Conservation (phyloP, 371 early-diverging fungal species). For the Mucor plumbeus region DNA sequence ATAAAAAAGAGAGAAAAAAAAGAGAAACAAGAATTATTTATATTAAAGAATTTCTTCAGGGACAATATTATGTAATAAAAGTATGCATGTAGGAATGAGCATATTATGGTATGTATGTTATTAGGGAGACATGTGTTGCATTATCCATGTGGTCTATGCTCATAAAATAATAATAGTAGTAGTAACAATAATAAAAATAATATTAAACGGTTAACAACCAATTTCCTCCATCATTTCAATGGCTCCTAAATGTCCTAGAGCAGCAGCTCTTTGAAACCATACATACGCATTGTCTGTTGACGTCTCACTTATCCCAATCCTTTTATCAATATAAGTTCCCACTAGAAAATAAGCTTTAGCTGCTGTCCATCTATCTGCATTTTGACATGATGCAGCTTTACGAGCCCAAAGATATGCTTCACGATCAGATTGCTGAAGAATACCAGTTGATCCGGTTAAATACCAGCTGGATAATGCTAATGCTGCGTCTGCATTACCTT, state of each 20-base stretch:
- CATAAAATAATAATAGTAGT: no score
- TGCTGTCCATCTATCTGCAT: constrained; percentile 55
- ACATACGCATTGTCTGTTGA: constrained; percentile 67
- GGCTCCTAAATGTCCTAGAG: constrained; percentile 77
- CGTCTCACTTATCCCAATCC: constrained; percentile 64
- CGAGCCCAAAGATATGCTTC: constrained; percentile 74
- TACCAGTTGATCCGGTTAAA: constrained; percentile 73
- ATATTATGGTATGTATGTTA: background rate
- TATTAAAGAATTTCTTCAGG: constrained; percentile 15
- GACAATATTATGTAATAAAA: constrained; percentile 2
- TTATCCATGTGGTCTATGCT: background rate
- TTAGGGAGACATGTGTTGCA: background rate
- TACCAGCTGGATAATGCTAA: constrained; percentile 90
- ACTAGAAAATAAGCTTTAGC: constrained; percentile 86
- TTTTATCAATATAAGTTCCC: constrained; percentile 78
- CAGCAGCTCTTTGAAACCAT: constrained; percentile 79
- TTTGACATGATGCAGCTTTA: constrained; percentile 26
- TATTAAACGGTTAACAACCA: no score
- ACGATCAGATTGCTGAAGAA: constrained; percentile 79
- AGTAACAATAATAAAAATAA: no score
- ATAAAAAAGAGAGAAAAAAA: background rate
- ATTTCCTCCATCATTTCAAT: constrained; percentile 7
- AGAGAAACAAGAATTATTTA: constrained; percentile 11
- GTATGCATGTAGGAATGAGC: constrained; percentile 2
- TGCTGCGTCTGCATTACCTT: constrained; percentile 81